Evolutionary conservation across 1,139 yeast species (phyloP), one percentile per base, ranked within the genome.

Genomic region (Debaryomyces nepalensis): DNA sequence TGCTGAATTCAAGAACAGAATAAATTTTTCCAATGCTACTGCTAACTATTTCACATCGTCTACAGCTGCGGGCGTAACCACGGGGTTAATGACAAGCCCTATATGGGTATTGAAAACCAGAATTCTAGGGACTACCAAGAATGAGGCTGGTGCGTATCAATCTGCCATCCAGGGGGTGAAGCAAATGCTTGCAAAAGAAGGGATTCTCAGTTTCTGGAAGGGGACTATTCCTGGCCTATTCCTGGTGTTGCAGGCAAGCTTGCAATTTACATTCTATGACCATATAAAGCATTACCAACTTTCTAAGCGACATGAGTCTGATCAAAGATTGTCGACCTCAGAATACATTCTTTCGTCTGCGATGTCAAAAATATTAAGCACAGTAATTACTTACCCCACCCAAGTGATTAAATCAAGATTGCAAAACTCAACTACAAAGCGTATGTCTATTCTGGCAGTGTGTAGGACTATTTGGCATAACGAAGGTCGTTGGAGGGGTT

Each of bases 71-170:
- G 99, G 99, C 0, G 56, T 82, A 22, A 55, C 82, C 7, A 89
- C 97, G 0, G 77, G 95, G 0, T 48, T 88, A 0, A 39, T 87
- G 11, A 91, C 99, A 0, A 93, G 90, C 59, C 99, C 99, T 0
- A 77, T 93, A 4, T 89, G 97, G 97, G 95, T 89, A 3, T 63
- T 89, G 31, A 93, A 93, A 63, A 93, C 99, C 0, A 72, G 98
- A 45, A 84, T 91, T 49, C 70, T 93, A 53, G 82, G 90, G 16
- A 71, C 88, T 2, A 68, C 80, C 11, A 65, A 70, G 26, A 49
- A 53, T 3, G 63, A 70, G 1, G 64, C 67, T 0, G 73, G 71
- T 6, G 84, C 88, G 0, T 87, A 88, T 56, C 61, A 58, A 10
- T 80, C 88, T 0, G 61, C 82, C 9, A 6, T 54, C 7, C 81